Conservation (phyloP, 306 rosid species). For the Cicer pinnatifidum region DNA sequence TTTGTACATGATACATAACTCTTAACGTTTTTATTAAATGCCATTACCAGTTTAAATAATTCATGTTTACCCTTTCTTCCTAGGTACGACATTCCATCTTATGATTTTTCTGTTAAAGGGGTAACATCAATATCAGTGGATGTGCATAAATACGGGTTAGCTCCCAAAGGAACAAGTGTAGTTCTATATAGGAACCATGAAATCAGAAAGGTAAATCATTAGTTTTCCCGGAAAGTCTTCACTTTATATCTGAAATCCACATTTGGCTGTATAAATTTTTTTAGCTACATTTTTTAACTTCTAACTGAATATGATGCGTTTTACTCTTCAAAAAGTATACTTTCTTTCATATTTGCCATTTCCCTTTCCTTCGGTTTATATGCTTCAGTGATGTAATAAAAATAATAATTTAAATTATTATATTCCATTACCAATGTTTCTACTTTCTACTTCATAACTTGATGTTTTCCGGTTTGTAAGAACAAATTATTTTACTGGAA, state of each 20-base stretch:
- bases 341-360: constrained; percentile 10
- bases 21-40: constrained; percentile 9
- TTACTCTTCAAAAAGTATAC: background rate
- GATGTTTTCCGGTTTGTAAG: background rate
- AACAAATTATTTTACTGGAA: too few species aligned
- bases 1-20: constrained; percentile 3
- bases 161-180: constrained; percentile 95
- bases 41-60: constrained; percentile 15
- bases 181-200: constrained; percentile 88
- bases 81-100: constrained; percentile 88
- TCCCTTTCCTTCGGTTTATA: constrained; percentile 8
- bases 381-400: constrained; percentile 33
- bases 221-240: constrained; percentile 27
- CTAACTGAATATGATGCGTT: constrained; percentile 15
- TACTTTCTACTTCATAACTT: constrained; percentile 30
- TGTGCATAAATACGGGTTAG: constrained; percentile 97
- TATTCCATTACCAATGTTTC: background rate
- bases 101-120: constrained; percentile 88
- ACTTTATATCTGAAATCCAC: constrained; percentile 4
- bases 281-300: constrained; percentile 34
- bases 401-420: background rate
- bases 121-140: constrained; percentile 93
- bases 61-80: constrained; percentile 33
- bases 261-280: background rate
- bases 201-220: constrained; percentile 79